Percentiles rank a stretch among this genome's conserved stretches.
Evolutionary conservation across 768 basidiomycete species (phyloP).

Genomic region (Pisolithus tinctorius): DNA sequence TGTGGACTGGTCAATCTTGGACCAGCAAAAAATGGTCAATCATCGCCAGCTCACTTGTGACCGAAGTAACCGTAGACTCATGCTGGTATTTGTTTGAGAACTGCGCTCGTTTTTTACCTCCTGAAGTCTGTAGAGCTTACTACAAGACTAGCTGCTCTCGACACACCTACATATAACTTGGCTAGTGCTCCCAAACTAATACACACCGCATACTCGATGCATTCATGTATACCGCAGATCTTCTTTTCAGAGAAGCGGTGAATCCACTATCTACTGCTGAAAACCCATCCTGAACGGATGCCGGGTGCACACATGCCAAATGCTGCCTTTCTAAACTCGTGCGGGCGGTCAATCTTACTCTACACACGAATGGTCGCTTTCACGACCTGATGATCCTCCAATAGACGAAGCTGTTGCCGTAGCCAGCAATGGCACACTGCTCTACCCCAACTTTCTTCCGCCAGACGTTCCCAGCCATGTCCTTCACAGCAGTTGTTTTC

Average conservation of each 20-base stretch:
- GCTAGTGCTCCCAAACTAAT: too few relatives aligned
- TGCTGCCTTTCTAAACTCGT: too few relatives aligned
- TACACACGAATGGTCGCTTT: not conserved
- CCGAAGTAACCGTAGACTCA: not conserved
- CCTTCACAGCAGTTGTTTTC: conserved; percentile 47
- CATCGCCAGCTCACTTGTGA: conserved; percentile 4
- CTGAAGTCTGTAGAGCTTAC: too few relatives aligned
- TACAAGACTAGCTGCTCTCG: too few relatives aligned
- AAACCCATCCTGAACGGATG: too few relatives aligned
- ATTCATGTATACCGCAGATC: too few relatives aligned
- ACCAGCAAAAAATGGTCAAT: conserved; percentile 14
- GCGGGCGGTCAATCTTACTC: not conserved
- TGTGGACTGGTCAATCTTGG: conserved; percentile 73
- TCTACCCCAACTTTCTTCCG: conserved; percentile 54
- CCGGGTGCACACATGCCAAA: too few relatives aligned
- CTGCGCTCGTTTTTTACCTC: too few relatives aligned
- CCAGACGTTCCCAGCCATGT: conserved; percentile 56
- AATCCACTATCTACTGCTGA: too few relatives aligned
- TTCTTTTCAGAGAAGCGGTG: too few relatives aligned
- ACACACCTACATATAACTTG: too few relatives aligned
- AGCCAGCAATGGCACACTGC: conserved; percentile 58
- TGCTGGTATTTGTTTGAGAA: not conserved
- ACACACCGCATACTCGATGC: too few relatives aligned
- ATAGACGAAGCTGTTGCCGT: conserved; percentile 58
- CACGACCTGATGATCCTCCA: conserved; percentile 46